phyloP scores from a whole-genome alignment of 225 moss, liverwort and hornwort genomes.

The Rhytidiadelphus loreus region DNA sequence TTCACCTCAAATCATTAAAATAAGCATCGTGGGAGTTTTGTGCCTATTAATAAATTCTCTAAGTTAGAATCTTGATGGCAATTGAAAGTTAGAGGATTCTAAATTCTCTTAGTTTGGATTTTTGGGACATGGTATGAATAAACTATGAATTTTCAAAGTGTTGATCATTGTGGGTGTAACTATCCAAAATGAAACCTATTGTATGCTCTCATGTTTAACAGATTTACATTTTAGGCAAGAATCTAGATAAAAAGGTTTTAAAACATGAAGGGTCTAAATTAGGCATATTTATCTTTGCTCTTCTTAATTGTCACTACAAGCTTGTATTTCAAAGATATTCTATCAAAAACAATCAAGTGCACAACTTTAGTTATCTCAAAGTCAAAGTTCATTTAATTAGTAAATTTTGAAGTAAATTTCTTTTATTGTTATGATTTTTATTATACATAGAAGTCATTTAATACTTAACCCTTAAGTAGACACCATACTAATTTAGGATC shows the following conservation, averaged over 20 bases:
- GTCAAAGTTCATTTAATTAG: not conserved
- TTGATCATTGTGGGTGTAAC: too few species aligned
- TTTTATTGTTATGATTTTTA: not conserved
- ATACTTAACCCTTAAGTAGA: not conserved
- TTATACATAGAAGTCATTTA: not conserved
- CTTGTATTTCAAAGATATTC: not conserved
- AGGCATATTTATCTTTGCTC: not conserved
- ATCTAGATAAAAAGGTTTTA: not conserved
- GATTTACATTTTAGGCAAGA: not conserved
- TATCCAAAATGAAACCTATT: not conserved
- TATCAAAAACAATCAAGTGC: not conserved
- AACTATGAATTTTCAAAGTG: not conserved
- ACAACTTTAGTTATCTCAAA: not conserved
- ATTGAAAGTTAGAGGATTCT: not conserved
- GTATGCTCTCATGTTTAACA: not conserved
- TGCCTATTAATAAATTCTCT: too few species aligned
- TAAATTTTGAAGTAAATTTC: not conserved
- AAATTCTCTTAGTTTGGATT: not conserved
- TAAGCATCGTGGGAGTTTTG: not conserved
- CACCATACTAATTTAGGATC: too few species aligned
- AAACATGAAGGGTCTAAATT: not conserved
- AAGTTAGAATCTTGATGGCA: not conserved
- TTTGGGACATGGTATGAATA: fast-evolving
- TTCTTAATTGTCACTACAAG: not conserved
- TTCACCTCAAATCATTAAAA: not conserved